A percentile compares a stretch with the other conserved stretches of the same genome.
Evolutionary conservation across 208 protist genomes (phyloP).

Genomic region (Trypanosoma brucei): DNA sequence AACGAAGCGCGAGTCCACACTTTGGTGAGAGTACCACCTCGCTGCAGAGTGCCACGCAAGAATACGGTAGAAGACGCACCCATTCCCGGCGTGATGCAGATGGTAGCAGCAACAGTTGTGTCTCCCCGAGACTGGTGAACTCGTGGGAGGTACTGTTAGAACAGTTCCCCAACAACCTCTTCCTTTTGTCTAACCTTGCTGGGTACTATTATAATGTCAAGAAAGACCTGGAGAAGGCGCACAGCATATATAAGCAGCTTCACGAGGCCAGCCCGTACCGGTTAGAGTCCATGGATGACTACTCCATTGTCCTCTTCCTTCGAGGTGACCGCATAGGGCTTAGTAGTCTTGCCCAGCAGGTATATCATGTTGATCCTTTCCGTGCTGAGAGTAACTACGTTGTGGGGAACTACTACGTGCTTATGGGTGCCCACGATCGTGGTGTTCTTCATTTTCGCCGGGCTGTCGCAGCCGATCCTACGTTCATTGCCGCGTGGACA

Average conservation of each 20-base stretch:
- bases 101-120: conserved; percentile 1
- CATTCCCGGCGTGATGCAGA: background rate
- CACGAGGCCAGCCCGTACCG: conserved; percentile 81
- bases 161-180: conserved; percentile 64
- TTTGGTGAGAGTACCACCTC: background rate
- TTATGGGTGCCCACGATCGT: conserved; percentile 93
- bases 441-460: conserved; percentile 94
- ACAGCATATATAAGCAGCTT: conserved; percentile 87
- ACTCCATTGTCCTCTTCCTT: conserved; percentile 97
- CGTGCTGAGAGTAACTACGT: conserved; percentile 96
- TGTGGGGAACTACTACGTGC: conserved; percentile 96
- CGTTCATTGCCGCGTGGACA: conserved; percentile 93
- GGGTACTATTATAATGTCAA: conserved; percentile 86
- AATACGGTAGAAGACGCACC: background rate
- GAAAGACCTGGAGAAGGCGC: conserved; percentile 72
- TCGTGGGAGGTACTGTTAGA: conserved; percentile 58
- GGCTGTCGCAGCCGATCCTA: conserved; percentile 80
- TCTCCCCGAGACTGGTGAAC: conserved; percentile 24
- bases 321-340: conserved; percentile 81
- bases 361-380: conserved; percentile 92
- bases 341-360: conserved; percentile 89
- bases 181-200: conserved; percentile 79
- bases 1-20: conserved; percentile 16
- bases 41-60: background rate
- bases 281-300: conserved; percentile 91